These are phyloP conservation scores for Microcera coccophila DNA, from an alignment of 2,329 filamentous ascomycete species.

Conservation along the genomic window DNA sequence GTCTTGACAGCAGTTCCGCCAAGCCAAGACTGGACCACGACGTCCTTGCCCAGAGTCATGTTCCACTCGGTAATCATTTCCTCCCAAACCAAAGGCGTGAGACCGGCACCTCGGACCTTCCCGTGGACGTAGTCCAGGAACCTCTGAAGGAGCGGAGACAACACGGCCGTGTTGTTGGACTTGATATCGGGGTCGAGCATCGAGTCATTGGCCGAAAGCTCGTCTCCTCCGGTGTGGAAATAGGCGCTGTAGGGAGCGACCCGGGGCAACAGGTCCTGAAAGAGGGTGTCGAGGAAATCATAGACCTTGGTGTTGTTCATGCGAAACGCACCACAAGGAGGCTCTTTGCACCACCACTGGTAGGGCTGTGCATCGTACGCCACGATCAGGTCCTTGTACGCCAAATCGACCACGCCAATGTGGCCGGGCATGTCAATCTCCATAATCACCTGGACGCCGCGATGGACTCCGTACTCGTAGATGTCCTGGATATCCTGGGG, in stretches of 20 bases:
- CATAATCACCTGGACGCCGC: slow-evolving; percentile 57
- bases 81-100: slow-evolving; percentile 81
- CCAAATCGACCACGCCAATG: slow-evolving; percentile 49
- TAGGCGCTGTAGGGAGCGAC: slow-evolving; percentile 64
- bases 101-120: slow-evolving; percentile 58
- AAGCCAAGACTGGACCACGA: slow-evolving; percentile 77
- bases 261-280: slow-evolving; percentile 72
- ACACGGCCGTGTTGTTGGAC: slow-evolving; percentile 59
- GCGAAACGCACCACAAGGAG: slow-evolving; percentile 67
- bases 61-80: slow-evolving; percentile 81
- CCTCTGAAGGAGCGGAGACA: slow-evolving; percentile 72
- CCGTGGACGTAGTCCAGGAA: slow-evolving; percentile 69
- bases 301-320: slow-evolving; percentile 70
- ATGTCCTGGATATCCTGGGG: slow-evolving; percentile 60
- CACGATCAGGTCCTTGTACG: slow-evolving; percentile 53
- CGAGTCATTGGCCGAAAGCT: slow-evolving; percentile 68
- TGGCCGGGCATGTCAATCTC: slow-evolving; percentile 62
- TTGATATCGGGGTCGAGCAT: slow-evolving; percentile 67
- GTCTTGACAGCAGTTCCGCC: slow-evolving; percentile 58
- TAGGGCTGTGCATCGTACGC: slow-evolving; percentile 55
- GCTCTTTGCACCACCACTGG: slow-evolving; percentile 57
- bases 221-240: slow-evolving; percentile 86
- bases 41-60: slow-evolving; percentile 64
- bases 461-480: slow-evolving; percentile 65
- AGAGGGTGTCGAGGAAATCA: slow-evolving; percentile 66